Percentiles rank a stretch among this genome's conserved stretches.
phyloP scores from a whole-genome alignment of 768 basidiomycete species.

The Trametopsis cervina region DNA sequence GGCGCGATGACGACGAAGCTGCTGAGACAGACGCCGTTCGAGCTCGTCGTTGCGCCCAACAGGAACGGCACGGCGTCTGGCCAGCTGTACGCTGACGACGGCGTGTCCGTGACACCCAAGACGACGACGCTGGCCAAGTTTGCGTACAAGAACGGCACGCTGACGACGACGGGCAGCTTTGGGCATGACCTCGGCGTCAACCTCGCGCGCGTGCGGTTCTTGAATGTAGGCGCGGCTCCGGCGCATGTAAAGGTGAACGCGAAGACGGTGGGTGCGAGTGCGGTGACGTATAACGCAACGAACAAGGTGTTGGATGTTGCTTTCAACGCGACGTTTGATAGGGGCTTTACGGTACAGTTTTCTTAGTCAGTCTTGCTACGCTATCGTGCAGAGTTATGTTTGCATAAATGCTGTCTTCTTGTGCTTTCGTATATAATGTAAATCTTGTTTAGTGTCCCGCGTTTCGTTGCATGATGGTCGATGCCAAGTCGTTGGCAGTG shows the following conservation, averaged over 20 bases:
- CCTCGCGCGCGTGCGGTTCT: slow-evolving; percentile 28
- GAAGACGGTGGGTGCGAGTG: slow-evolving; percentile 8
- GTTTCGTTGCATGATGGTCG: no score
- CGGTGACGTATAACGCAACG: slow-evolving; percentile 29
- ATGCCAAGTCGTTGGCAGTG: slow-evolving; percentile 3
- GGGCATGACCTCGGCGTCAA: slow-evolving; percentile 24
- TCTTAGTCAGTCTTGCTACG: no score
- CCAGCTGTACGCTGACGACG: slow-evolving; percentile 57
- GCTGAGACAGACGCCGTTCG: slow-evolving; percentile 49
- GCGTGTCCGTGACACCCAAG: slow-evolving; percentile 36
- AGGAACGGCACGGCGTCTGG: slow-evolving; percentile 44
- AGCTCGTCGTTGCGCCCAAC: slow-evolving; percentile 56
- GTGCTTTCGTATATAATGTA: no score
- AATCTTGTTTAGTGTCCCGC: no score
- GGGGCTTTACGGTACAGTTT: slow-evolving; percentile 27
- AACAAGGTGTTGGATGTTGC: slow-evolving; percentile 39
- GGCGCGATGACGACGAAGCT: slow-evolving; percentile 56
- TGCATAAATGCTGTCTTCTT: no score
- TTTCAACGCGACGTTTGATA: slow-evolving; percentile 31
- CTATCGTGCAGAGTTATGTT: no score
- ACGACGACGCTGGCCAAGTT: slow-evolving; percentile 25
- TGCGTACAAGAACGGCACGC: slow-evolving; percentile 18
- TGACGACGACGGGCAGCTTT: slow-evolving; percentile 26
- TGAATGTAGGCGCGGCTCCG: slow-evolving; percentile 24
- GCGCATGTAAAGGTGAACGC: slow-evolving; percentile 17